A percentile compares a stretch with the other conserved stretches of the same genome.
phyloP scores from a whole-genome alignment of 2,329 filamentous ascomycete species.

The Claviceps sp. region DNA sequence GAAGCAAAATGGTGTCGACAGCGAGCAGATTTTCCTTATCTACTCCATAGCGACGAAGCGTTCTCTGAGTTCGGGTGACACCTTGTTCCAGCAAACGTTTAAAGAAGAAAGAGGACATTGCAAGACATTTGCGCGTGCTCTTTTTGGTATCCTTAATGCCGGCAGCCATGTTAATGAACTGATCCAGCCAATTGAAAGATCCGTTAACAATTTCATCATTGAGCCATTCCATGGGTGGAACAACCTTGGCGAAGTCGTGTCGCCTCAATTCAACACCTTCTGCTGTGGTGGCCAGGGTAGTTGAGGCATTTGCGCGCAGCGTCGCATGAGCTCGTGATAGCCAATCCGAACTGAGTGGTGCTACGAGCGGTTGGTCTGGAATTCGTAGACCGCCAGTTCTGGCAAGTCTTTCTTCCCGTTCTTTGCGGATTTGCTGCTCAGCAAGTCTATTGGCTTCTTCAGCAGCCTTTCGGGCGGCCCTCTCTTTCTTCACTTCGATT shows the following conservation, averaged over 20 bases:
- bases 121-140: constrained; percentile 43
- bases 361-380: constrained; percentile 15
- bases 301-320: constrained; percentile 19
- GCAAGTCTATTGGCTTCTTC: constrained; percentile 15
- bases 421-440: constrained; percentile 10
- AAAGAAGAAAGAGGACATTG: constrained; percentile 55
- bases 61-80: constrained; percentile 34
- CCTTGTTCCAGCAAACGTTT: constrained; percentile 36
- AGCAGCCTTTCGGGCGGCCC: constrained; percentile 12
- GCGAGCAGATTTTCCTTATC: constrained; percentile 47
- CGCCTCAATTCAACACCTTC: constrained; percentile 35
- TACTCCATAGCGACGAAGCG: constrained; percentile 43
- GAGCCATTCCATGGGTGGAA: constrained; percentile 48
- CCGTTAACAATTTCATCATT: constrained; percentile 67
- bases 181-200: constrained; percentile 46
- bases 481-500: constrained; percentile 5
- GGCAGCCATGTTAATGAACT: constrained; percentile 41
- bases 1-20: constrained; percentile 56
- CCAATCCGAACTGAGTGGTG: constrained; percentile 17
- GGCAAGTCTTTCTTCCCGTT: constrained; percentile 14
- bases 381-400: constrained; percentile 18
- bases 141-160: constrained; percentile 35
- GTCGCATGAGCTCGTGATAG: constrained; percentile 15
- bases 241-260: constrained; percentile 52
- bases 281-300: constrained; percentile 29